Conservation (phyloP, 805 yeast species). For the Yarrowia keelungensis region DNA sequence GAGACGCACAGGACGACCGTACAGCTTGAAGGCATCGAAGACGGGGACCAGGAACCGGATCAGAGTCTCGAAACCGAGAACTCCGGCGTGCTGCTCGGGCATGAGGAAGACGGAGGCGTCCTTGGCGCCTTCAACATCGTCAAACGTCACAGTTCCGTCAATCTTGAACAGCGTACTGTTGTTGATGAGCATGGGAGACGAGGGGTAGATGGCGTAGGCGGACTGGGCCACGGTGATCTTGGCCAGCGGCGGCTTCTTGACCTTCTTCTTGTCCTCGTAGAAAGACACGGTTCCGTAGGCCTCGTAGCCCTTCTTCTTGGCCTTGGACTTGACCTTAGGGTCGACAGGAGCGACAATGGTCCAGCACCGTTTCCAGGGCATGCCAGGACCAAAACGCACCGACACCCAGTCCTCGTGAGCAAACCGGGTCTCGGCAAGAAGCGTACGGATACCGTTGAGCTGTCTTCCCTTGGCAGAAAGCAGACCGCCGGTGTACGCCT, state of each 20-base stretch:
- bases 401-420: constrained; percentile 93
- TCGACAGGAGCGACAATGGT: constrained; percentile 75
- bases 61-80: constrained; percentile 82
- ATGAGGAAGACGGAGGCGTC: constrained; percentile 74
- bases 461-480: constrained; percentile 89
- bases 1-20: constrained; percentile 80
- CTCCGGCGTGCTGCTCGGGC: constrained; percentile 86
- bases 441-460: constrained; percentile 82
- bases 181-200: constrained; percentile 79
- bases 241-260: constrained; percentile 76
- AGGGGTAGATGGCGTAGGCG: constrained; percentile 92
- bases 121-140: constrained; percentile 52
- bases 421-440: constrained; percentile 83
- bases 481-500: constrained; percentile 95
- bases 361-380: constrained; percentile 96
- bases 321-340: constrained; percentile 53
- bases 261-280: constrained; percentile 79
- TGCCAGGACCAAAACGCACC: constrained; percentile 94
- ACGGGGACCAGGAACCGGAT: constrained; percentile 78
- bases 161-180: constrained; percentile 86
- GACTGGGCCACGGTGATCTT: constrained; percentile 71
- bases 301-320: constrained; percentile 53
- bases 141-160: constrained; percentile 71
- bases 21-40: constrained; percentile 75
- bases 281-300: constrained; percentile 71